Conservation (phyloP, 495 filamentous ascomycete genomes). For the Aspergillus asperescens region DNA sequence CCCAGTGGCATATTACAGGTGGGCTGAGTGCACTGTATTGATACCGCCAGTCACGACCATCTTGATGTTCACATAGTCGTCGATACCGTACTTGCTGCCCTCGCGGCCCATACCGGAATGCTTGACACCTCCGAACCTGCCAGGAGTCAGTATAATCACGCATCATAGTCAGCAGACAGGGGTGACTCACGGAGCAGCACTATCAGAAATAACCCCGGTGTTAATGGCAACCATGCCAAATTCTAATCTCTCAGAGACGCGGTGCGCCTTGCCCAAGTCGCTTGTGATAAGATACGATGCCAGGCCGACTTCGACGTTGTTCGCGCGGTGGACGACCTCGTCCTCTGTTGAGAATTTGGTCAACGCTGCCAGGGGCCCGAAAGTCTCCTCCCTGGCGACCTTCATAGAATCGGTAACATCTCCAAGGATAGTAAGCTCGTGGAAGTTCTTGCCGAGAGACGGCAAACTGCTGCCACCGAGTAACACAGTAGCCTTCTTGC, state of each 20-base stretch:
- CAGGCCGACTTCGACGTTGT: slow-evolving; percentile 64
- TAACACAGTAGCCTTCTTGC: slow-evolving; percentile 28
- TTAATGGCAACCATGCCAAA: slow-evolving; percentile 39
- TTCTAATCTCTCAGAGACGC: slow-evolving; percentile 71
- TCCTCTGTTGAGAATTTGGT: slow-evolving; percentile 71
- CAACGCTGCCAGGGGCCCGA: slow-evolving; percentile 70
- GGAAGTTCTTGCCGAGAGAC: slow-evolving; percentile 51
- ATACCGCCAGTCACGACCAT: slow-evolving; percentile 70
- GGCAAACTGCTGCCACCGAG: slow-evolving; percentile 37
- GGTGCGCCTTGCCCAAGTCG: slow-evolving; percentile 57
- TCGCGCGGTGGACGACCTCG: slow-evolving; percentile 68
- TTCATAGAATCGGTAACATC: slow-evolving; percentile 66
- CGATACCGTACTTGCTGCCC: slow-evolving; percentile 73
- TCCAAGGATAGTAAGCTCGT: slow-evolving; percentile 67
- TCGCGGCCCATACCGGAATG: slow-evolving; percentile 50
- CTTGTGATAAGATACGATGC: slow-evolving; percentile 74
- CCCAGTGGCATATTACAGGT: too few relatives aligned
- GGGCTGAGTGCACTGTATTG: slow-evolving; percentile 15
- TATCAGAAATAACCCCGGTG: slow-evolving; percentile 29
- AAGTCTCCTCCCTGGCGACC: slow-evolving; percentile 68
- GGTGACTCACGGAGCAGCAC: slow-evolving; percentile 7
- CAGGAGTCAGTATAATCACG: slow-evolving; percentile 5
- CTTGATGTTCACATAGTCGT: slow-evolving; percentile 76
- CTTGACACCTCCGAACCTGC: slow-evolving; percentile 50
- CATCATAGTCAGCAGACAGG: background rate